Base-by-base conservation (phyloP, 805 yeast genomes). In the Nakazawaea sp. region DNA sequence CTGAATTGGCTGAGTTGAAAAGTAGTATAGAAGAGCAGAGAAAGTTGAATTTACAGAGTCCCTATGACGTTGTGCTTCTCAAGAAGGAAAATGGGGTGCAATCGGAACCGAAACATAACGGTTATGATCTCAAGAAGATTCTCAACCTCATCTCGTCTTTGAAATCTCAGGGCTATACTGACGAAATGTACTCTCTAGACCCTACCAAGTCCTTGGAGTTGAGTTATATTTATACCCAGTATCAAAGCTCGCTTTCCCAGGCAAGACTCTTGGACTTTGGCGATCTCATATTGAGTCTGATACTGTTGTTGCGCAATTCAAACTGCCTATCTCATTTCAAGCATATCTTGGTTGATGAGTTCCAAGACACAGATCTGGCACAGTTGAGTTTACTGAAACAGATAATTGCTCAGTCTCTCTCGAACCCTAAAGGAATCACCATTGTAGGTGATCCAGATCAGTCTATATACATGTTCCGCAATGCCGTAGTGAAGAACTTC, bases 371-470 rank as follows among this genome's bases (percentile, higher is more conserved):
- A 0, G 86, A 83, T 48, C 64, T 64, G 25, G 66, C 87, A 13
- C 97, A 90, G 53, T 64, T 87, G 45, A 73, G 75, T 38, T 61
- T 92, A 32, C 70, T 86, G 65, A 70, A 69, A 43, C 59, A 63
- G 4, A 58, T 82, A 23, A 32, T 38, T 4, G 21, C 34, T 4
- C 38, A 38, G 20, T 66, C 79, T 0, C 54, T 58, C 15, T 36
- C 51, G 15, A 66, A 64, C 26, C 18, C 16, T 4, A 53, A 75
- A 43, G 79, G 79, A 41, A 70, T 90, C 7, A 85, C 97, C 0
- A 79, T 88, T 1, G 97, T 90, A 2, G 98, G 98, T 1, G 98
- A 90, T 52, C 96, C 96, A 0, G 96, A 92, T 56, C 98, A 90
- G 57, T 81, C 95, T 51, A 90, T 90, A 17, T 90, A 92, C 55